Conservation (phyloP, 225 moss, liverwort and hornwort species). For the Sphagnum contortum region DNA sequence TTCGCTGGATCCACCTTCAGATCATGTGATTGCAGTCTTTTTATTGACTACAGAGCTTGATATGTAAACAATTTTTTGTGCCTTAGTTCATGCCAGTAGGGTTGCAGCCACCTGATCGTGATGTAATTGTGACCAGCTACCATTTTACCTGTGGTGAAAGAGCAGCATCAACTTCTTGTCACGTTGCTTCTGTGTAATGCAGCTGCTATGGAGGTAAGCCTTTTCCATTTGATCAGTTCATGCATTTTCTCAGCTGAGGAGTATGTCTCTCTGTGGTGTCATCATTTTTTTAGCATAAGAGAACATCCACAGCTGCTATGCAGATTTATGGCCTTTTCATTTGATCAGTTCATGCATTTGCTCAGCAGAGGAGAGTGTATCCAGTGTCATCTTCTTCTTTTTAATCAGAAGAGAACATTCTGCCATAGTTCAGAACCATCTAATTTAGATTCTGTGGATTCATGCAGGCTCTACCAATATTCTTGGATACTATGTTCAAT, state of each 20-base stretch:
- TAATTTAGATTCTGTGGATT: not conserved
- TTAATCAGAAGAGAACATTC: too few relatives aligned
- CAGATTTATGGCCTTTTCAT: too few relatives aligned
- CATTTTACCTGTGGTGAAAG: slow-evolving; percentile 63
- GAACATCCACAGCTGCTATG: too few relatives aligned
- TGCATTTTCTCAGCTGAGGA: not conserved
- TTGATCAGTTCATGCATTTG: too few relatives aligned
- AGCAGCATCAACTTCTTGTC: slow-evolving; percentile 88
- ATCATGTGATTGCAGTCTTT: too few relatives aligned
- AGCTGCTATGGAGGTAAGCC: slow-evolving; percentile 78
- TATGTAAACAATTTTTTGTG: too few relatives aligned
- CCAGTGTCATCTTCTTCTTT: too few relatives aligned
- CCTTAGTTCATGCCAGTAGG: not conserved
- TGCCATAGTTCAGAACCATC: too few relatives aligned
- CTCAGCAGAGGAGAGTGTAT: too few relatives aligned
- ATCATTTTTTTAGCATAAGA: too few relatives aligned
- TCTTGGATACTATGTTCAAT: slow-evolving; percentile 88
- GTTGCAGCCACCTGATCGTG: not conserved
- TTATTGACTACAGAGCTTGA: too few relatives aligned
- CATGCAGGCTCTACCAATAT: slow-evolving; percentile 83
- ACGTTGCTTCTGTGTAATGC: slow-evolving; percentile 93
- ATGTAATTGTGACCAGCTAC: slow-evolving; percentile 32
- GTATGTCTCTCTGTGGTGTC: too few relatives aligned
- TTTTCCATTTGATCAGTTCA: not conserved
- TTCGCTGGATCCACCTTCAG: not conserved